Percentiles rank a stretch among this genome's conserved stretches.
These are phyloP conservation scores for Theobroma cacao DNA, from an alignment of 345 rosid species.

Conservation along the genomic window DNA sequence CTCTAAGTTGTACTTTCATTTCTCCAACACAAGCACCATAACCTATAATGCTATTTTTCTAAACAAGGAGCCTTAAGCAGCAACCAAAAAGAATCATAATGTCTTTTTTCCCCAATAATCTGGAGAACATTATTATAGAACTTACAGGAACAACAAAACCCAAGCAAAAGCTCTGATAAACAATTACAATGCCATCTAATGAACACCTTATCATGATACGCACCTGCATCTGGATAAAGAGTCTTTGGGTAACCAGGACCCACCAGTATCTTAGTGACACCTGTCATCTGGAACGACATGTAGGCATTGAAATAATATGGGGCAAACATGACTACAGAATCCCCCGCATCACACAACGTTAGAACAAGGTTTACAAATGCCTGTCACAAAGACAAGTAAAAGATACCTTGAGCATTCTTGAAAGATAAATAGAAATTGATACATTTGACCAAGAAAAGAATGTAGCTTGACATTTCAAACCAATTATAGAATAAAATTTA, in stretches of 20 bases:
- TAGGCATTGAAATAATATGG: conserved; percentile 98
- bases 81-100: conserved; percentile 4
- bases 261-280: conserved; percentile 76
- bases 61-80: background rate
- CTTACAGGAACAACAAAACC: background rate
- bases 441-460: conserved; percentile 6
- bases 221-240: conserved; percentile 92
- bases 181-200: background rate
- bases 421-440: background rate
- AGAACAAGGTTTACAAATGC: conserved; percentile 93
- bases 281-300: conserved; percentile 99
- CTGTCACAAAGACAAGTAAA: conserved; percentile 38
- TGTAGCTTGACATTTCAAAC: background rate
- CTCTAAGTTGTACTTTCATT: background rate
- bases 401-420: conserved; percentile 2
- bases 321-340: conserved; percentile 88
- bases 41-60: no score
- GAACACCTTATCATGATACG: conserved; percentile 12
- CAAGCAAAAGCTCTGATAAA: background rate
- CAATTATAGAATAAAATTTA: conserved; percentile 2
- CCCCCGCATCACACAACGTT: conserved; percentile 83
- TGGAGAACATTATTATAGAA: background rate
- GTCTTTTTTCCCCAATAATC: background rate
- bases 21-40: background rate
- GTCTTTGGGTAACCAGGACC: conserved; percentile 73